phyloP scores from a whole-genome alignment of 345 rosid species.

The Melaleuca quinquenervia region DNA sequence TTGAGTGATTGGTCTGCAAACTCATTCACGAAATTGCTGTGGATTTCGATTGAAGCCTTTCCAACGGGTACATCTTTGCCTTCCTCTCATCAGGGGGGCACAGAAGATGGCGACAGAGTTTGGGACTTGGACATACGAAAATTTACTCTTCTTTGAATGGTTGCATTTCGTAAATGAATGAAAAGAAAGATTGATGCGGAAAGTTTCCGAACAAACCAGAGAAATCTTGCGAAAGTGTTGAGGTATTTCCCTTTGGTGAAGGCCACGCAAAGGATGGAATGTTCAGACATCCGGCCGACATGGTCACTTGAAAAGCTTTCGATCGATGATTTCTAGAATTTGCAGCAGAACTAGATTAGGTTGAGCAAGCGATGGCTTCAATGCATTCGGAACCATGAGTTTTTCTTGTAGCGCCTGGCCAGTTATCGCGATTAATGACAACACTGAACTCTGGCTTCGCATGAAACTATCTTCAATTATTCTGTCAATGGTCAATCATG shows the following conservation, averaged over 20 bases:
- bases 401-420: background rate
- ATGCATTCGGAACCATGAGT: background rate
- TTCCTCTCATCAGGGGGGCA: background rate
- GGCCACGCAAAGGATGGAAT: background rate
- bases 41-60: background rate
- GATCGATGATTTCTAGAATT: background rate
- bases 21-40: background rate
- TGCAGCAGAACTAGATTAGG: background rate
- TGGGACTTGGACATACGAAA: background rate
- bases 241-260: background rate
- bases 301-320: background rate
- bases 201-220: background rate
- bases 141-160: background rate
- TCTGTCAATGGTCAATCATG: background rate
- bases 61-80: background rate
- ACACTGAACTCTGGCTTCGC: background rate
- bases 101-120: background rate
- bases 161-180: background rate
- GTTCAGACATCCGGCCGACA: background rate
- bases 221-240: no score
- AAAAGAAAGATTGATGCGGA: background rate
- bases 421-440: background rate
- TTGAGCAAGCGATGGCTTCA: background rate
- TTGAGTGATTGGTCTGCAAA: no score
- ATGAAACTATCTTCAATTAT: background rate